Evolutionary conservation across 2,329 filamentous ascomycete genomes (phyloP).

Genomic region (Epichloe sylvatica): DNA sequence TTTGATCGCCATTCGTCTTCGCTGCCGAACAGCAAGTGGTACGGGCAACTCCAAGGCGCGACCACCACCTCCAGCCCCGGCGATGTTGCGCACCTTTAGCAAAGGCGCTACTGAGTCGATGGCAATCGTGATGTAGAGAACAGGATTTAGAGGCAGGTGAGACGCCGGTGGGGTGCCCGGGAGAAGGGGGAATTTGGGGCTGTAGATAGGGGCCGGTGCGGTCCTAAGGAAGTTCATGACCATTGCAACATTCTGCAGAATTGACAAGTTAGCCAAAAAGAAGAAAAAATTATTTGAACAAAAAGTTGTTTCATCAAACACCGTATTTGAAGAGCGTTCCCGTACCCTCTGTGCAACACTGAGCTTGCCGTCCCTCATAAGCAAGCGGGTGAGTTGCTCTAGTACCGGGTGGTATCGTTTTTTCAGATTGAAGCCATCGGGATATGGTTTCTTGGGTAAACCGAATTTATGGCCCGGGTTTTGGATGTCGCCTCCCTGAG

Average conservation of each 20-base stretch:
- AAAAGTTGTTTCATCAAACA: background rate
- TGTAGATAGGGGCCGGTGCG: slow-evolving; percentile 62
- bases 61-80: slow-evolving; percentile 76
- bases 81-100: slow-evolving; percentile 61
- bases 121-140: slow-evolving; percentile 77
- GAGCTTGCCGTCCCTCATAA: slow-evolving; percentile 89
- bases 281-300: background rate
- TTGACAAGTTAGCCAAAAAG: slow-evolving; percentile 1
- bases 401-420: slow-evolving; percentile 76
- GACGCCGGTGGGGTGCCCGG: slow-evolving; percentile 62
- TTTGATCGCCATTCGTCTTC: slow-evolving; percentile 62
- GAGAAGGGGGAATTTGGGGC: slow-evolving; percentile 55
- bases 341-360: slow-evolving; percentile 73
- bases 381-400: slow-evolving; percentile 71
- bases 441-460: slow-evolving; percentile 52
- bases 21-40: slow-evolving; percentile 60
- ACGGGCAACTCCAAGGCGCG: slow-evolving; percentile 67
- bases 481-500: slow-evolving; percentile 11
- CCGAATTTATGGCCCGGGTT: slow-evolving; percentile 62
- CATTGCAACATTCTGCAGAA: slow-evolving; percentile 60
- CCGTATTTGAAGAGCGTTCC: background rate
- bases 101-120: slow-evolving; percentile 89
- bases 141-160: slow-evolving; percentile 76
- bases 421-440: slow-evolving; percentile 51
- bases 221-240: slow-evolving; percentile 79